Evolutionary conservation across 495 filamentous ascomycete genomes (phyloP).

Genomic region (Penicillium turbatum): DNA sequence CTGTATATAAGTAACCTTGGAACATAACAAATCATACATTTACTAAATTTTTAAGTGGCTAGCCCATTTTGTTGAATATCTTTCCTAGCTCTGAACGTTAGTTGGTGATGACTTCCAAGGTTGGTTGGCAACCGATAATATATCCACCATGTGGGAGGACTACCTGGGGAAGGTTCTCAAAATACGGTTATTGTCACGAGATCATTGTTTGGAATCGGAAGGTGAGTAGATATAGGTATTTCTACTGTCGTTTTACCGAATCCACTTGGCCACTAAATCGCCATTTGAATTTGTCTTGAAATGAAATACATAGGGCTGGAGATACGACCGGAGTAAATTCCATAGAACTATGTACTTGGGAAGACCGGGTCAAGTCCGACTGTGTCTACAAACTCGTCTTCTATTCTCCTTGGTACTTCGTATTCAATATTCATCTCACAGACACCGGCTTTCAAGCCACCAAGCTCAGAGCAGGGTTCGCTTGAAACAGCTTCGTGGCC

Average conservation of each 20-base stretch:
- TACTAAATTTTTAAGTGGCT: not conserved
- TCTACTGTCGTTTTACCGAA: too few species aligned
- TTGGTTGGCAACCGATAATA: too few species aligned
- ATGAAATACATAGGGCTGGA: constrained; percentile 8
- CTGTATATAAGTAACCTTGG: constrained; percentile 1
- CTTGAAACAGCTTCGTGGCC: not conserved
- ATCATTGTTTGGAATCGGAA: too few species aligned
- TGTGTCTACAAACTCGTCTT: constrained; percentile 16
- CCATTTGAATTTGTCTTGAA: too few species aligned
- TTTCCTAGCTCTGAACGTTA: too few species aligned
- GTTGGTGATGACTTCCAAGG: too few species aligned
- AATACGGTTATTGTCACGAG: too few species aligned
- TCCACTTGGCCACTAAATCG: too few species aligned
- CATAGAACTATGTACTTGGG: constrained; percentile 16
- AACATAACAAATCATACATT: not conserved
- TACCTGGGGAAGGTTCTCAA: too few species aligned
- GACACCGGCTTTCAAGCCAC: constrained; percentile 7
- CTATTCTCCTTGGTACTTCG: constrained; percentile 18
- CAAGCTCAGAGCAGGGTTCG: constrained; percentile 1
- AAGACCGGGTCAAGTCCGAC: constrained; percentile 12
- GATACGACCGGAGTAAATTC: not conserved
- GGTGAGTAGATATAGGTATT: too few species aligned
- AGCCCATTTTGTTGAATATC: not conserved
- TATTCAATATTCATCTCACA: constrained; percentile 12
- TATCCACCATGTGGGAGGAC: too few species aligned